Conservation (phyloP, 306 rosid genomes). For the Pyrus pyrifolia region DNA sequence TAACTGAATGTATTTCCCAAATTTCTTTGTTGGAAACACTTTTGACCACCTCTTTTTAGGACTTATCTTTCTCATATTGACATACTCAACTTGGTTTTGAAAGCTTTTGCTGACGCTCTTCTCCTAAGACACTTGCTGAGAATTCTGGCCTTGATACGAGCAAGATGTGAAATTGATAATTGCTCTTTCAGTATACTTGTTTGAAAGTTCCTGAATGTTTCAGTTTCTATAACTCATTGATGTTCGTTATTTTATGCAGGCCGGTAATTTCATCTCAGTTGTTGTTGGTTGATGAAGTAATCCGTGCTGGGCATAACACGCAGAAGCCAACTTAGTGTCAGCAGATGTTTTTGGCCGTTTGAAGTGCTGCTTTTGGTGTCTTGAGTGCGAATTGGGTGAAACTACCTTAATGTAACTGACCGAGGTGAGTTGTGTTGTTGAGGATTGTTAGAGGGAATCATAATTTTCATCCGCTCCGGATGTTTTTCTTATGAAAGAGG, state of each 20-base stretch:
- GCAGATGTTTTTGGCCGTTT: background rate
- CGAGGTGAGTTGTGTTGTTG: constrained; percentile 1
- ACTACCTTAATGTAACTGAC: background rate
- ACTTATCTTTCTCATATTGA: constrained; percentile 1
- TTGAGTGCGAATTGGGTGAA: constrained; percentile 11
- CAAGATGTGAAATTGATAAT: constrained; percentile 65
- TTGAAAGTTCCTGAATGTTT: background rate
- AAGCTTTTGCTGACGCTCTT: constrained; percentile 94
- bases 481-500: too few species aligned
- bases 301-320: constrained; percentile 93
- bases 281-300: constrained; percentile 91
- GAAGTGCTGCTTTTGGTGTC: constrained; percentile 7
- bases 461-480: background rate
- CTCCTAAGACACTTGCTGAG: constrained; percentile 72
- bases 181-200: constrained; percentile 52
- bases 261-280: constrained; percentile 92
- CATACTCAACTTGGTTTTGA: constrained; percentile 76
- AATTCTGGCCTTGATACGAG: constrained; percentile 86
- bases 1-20: constrained; percentile 19
- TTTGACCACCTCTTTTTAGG: background rate
- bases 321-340: constrained; percentile 59
- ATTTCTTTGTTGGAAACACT: background rate
- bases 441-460: background rate
- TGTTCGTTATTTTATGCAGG: constrained; percentile 34
- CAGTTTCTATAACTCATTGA: background rate